Conservation (phyloP, 768 basidiomycete genomes). For the Rhizopogon vesiculosus region DNA sequence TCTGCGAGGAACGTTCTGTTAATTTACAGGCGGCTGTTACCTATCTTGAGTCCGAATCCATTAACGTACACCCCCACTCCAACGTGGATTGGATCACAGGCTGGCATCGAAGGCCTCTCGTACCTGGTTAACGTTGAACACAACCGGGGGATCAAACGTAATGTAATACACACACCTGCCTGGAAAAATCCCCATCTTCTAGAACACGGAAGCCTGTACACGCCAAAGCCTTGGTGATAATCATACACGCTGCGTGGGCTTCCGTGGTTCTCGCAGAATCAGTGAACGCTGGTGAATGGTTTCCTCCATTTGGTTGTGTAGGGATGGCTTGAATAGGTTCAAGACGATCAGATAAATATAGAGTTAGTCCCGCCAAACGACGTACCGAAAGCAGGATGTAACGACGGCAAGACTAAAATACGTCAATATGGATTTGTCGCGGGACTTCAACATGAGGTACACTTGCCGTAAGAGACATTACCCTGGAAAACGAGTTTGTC, state of each 20-base stretch:
- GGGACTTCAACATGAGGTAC: constrained; percentile 8
- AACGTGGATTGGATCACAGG: not conserved
- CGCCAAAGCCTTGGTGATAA: constrained; percentile 57
- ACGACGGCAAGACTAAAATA: constrained; percentile 48
- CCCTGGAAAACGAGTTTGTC: constrained; percentile 43
- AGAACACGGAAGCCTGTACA: constrained; percentile 57
- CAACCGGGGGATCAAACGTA: not conserved
- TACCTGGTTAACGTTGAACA: not conserved
- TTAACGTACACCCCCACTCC: not conserved
- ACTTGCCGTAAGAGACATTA: constrained; percentile 65
- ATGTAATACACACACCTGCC: constrained; percentile 35
- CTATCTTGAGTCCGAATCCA: not conserved
- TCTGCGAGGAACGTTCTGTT: too few species aligned
- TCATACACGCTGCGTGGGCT: constrained; percentile 60
- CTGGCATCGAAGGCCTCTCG: not conserved
- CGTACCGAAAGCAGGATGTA: constrained; percentile 63
- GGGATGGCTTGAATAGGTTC: constrained; percentile 51
- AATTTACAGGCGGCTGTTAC: not conserved
- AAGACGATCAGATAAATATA: constrained; percentile 22
- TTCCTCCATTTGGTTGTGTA: constrained; percentile 65
- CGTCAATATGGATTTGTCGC: constrained; percentile 10
- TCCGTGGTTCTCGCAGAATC: constrained; percentile 51
- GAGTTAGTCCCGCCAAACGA: constrained; percentile 1
- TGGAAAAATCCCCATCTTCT: constrained; percentile 52
- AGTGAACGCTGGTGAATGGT: constrained; percentile 69